phyloP scores from a whole-genome alignment of 2,329 filamentous ascomycete genomes.

The Cercospora sp. region DNA sequence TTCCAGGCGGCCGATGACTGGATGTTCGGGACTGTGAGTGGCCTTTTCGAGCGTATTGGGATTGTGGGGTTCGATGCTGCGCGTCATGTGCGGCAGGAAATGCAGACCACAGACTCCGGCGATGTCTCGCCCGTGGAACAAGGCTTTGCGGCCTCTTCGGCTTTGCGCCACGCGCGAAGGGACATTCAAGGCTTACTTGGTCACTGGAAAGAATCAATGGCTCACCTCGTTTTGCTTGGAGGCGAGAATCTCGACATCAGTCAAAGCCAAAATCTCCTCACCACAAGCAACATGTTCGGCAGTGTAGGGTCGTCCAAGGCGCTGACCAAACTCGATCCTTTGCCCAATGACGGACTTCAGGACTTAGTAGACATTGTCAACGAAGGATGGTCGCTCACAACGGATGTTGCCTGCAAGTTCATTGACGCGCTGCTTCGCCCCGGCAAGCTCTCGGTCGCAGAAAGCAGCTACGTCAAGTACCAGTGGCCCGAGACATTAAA shows the following conservation, averaged over 20 bases:
- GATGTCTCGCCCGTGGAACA: not conserved
- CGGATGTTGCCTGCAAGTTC: conserved; percentile 58
- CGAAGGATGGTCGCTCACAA: conserved; percentile 47
- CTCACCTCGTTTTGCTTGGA: conserved; percentile 32
- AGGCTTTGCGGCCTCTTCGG: not conserved
- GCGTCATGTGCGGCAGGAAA: conserved; percentile 35
- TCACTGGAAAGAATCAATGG: conserved; percentile 34
- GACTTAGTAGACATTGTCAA: conserved; percentile 52
- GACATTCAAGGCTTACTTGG: conserved; percentile 34
- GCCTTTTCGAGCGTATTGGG: conserved; percentile 55
- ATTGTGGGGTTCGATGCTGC: conserved; percentile 43
- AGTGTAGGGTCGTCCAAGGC: conserved; percentile 21
- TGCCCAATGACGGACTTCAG: conserved; percentile 40
- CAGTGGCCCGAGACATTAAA: conserved; percentile 60
- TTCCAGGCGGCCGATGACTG: conserved; percentile 59
- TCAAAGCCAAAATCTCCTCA: conserved; percentile 18
- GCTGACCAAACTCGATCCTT: conserved; percentile 17
- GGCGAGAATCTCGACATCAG: conserved; percentile 33
- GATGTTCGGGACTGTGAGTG: conserved; percentile 56
- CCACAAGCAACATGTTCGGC: conserved; percentile 21
- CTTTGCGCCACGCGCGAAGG: conserved; percentile 26
- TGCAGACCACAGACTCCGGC: conserved; percentile 20
- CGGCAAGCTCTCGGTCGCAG: conserved; percentile 29
- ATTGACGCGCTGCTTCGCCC: conserved; percentile 54
- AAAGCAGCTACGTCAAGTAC: conserved; percentile 52